Evolutionary conservation across 306 rosid genomes (phyloP), one percentile per base, ranked within the genome.

Genomic region (Acmispon strigosus): DNA sequence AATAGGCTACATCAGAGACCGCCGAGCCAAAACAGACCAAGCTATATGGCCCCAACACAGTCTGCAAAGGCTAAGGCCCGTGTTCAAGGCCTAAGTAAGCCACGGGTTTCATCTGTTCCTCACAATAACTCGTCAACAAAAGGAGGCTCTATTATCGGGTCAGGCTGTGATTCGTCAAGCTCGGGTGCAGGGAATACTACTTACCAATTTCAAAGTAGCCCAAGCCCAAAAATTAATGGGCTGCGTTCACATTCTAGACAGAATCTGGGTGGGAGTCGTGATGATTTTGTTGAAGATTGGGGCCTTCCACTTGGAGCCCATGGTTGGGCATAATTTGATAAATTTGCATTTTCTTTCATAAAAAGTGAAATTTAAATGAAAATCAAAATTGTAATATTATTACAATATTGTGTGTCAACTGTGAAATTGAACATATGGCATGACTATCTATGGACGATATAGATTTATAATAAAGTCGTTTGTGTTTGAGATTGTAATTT

Each of bases 21-120:
- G 34, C 90, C 47, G 1, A 82, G 80, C 50, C 59, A 64, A 10
- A 47, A 51, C 4, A 60, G 57, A 17, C 85, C 96, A 0, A 87
- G 98, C 60, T 94, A 90, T 66, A 94, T 94, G 98, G 84, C 98
- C 24, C 88, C 92, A 1, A 94, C 98, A 24, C 70, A 94, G 15
- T 90, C 98, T 6, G 95, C 95, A 5, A 90, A 90, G 76, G 98
- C 98, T 34, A 94, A 90, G 82, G 75, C 70, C 5, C 70, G 85
- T 49, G 55, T 14, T 6, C 90, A 74, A 64, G 83, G 84, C 42
- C 18, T 59, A 2, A 1, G 22, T 5, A 88, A 83, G 69, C 87
- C 76, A 1, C 75, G 70, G 4, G 70, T 60, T 64, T 83, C 88
- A 5, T 7, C 43, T 68, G 83, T 74, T 45, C 76, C 86, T 41